Evolutionary conservation across 108 stramenopile genomes (phyloP), one percentile per base, ranked within the genome.

Genomic region (Cyclotella atomus): DNA sequence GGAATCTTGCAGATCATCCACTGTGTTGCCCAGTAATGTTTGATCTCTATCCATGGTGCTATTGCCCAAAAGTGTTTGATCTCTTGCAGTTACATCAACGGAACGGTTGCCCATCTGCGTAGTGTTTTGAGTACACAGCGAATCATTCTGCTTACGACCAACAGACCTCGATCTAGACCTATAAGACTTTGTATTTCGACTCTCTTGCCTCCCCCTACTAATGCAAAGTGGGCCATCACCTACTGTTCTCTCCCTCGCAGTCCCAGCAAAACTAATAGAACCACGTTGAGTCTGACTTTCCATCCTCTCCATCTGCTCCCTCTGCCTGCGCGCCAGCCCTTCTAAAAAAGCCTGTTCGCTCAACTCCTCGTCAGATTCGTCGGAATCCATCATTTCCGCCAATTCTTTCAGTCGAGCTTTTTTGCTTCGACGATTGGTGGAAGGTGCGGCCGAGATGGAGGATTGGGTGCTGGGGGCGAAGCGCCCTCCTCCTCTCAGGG

Each of bases 291-390:
- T 32, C 65, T 46, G 17, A 46, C 20, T 49, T 23, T 49, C 47
- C 65, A 47, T 27, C 15, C 63, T 65, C 45, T 24, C 17, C 34
- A 27, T 24, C 9, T 53, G 56, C 57, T 75, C 43, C 24, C 45
- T 49, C 47, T 65, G 74, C 45, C 59, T 67, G 24, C 47, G 29
- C 0, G 66, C 74, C 74, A 75, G 45, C 30, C 35, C 47, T 59
- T 66, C 44, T 23, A 68, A 46, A 61, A 75, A 61, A 0, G 57
- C 66, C 20, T 24, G 33, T 34, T 68, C 74, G 27, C 55, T 75
- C 77, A 65, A 65, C 1, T 65, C 68, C 28, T 59, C 62, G 20
- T 57, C 36, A 12, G 60, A 46, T 28, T 69, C 68, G 41, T 64
- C 32, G 2, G 38, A 34, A 52, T 65, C 53, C 62, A 41, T 64